These are phyloP conservation scores for Ciborinia camelliae DNA, from an alignment of 2,329 filamentous ascomycete species.

Conservation along the genomic window DNA sequence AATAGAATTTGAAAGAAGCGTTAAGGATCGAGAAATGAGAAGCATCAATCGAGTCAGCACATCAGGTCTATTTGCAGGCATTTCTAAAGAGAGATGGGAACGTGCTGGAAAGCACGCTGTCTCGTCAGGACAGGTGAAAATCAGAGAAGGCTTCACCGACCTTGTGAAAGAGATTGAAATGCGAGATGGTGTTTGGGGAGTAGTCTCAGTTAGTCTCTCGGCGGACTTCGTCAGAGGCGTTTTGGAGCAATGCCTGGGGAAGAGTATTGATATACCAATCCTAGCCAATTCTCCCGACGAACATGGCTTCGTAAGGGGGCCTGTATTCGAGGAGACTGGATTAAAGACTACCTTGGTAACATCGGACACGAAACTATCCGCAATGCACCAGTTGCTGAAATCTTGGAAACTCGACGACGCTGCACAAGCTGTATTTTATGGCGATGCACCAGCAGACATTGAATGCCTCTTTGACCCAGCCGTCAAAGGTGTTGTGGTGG, in stretches of 20 bases:
- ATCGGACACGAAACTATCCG: slow-evolving; percentile 30
- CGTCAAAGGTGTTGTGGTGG: slow-evolving; percentile 30
- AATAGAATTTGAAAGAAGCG: slow-evolving; percentile 25
- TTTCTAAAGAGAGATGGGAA: slow-evolving; percentile 24
- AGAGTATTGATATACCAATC: slow-evolving; percentile 19
- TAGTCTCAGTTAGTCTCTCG: slow-evolving; percentile 34
- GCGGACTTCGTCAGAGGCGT: slow-evolving; percentile 30
- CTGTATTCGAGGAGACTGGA: background rate
- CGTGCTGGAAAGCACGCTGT: slow-evolving; percentile 25
- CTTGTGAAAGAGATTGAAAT: slow-evolving; percentile 22
- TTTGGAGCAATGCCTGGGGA: slow-evolving; percentile 16
- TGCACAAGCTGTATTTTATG: slow-evolving; percentile 31
- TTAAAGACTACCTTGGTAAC: slow-evolving; percentile 23
- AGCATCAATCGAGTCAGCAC: slow-evolving; percentile 31
- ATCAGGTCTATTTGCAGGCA: slow-evolving; percentile 31
- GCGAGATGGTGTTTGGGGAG: slow-evolving; percentile 23
- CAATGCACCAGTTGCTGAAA: slow-evolving; percentile 26
- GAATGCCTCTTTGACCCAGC: slow-evolving; percentile 32
- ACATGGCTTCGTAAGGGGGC: slow-evolving; percentile 26
- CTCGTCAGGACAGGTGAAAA: slow-evolving; percentile 21
- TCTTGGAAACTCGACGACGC: slow-evolving; percentile 10
- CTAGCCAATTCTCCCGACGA: slow-evolving; percentile 26
- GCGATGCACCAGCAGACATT: slow-evolving; percentile 36
- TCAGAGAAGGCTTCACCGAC: slow-evolving; percentile 27
- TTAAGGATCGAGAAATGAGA: slow-evolving; percentile 28